Conservation (phyloP, 352 stramenopile species). For the Sclerospora graminicola region DNA sequence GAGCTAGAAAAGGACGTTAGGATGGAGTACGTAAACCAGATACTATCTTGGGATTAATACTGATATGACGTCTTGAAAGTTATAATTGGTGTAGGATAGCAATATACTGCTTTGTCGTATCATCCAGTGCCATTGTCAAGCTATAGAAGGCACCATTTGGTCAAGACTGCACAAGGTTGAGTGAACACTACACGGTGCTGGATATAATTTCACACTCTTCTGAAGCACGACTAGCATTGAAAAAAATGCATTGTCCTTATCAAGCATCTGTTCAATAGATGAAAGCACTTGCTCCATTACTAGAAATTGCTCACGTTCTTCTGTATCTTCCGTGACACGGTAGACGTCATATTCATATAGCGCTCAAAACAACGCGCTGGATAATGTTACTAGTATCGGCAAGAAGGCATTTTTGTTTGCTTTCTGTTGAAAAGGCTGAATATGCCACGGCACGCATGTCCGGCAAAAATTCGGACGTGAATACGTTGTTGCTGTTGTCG, state of each 20-base stretch:
- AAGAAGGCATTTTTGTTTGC: conserved; percentile 15
- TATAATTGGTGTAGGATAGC: too few relatives aligned
- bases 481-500: conserved; percentile 56
- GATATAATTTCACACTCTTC: conserved; percentile 41
- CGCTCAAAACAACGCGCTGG: conserved; percentile 49
- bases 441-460: conserved; percentile 62
- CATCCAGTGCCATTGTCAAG: too few relatives aligned
- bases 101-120: too few relatives aligned
- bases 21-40: too few relatives aligned
- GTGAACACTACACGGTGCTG: conserved; percentile 54
- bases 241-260: conserved; percentile 6
- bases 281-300: conserved; percentile 68
- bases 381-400: conserved; percentile 34
- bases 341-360: conserved; percentile 70
- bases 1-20: too few relatives aligned
- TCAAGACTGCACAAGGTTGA: conserved; percentile 67
- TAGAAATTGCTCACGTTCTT: conserved; percentile 66
- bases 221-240: conserved; percentile 10
- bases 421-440: conserved; percentile 29
- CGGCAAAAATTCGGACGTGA: conserved; percentile 84
- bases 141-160: too few relatives aligned
- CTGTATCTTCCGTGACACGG: conserved; percentile 77
- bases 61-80: too few relatives aligned
- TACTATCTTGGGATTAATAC: too few relatives aligned
- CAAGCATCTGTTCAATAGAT: conserved; percentile 28